phyloP scores from a whole-genome alignment of 371 early-diverging fungal species.

The Syncephalis plumigaleata region DNA sequence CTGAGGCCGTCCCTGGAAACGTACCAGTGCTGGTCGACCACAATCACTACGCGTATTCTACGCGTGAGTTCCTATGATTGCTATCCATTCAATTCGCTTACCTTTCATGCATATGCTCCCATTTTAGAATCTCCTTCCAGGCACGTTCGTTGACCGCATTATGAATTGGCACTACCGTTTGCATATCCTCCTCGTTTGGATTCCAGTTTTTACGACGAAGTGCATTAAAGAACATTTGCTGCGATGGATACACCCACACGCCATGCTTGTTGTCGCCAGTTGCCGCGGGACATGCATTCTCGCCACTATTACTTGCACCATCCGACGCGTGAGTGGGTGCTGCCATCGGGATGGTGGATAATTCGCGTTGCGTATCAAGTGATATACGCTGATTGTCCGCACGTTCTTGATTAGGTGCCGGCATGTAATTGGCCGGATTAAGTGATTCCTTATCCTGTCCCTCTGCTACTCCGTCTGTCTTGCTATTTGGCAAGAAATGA shows the following conservation, averaged over 20 bases:
- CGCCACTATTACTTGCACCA: no score
- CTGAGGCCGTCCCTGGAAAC: constrained; percentile 5
- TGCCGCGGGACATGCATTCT: no score
- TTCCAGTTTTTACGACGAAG: constrained; percentile 86
- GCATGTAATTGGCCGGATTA: background rate
- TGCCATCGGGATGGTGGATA: background rate
- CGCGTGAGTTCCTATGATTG: background rate
- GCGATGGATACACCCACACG: constrained; percentile 89
- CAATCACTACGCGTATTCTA: constrained; percentile 5
- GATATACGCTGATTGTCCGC: background rate
- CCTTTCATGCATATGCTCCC: constrained; percentile 68
- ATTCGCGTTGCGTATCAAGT: background rate
- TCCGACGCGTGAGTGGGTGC: no score
- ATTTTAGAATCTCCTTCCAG: constrained; percentile 84
- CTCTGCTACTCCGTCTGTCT: background rate
- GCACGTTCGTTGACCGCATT: constrained; percentile 92
- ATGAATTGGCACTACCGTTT: constrained; percentile 91
- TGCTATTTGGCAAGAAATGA: background rate
- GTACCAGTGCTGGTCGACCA: background rate
- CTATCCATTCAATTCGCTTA: constrained; percentile 11
- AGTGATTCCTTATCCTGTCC: background rate
- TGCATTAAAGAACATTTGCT: constrained; percentile 93
- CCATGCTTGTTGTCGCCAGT: background rate
- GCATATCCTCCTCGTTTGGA: constrained; percentile 75
- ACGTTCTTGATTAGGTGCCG: background rate